Evolutionary conservation across 345 rosid species (phyloP).

Genomic region (Bruguiera gymnorhiza): DNA sequence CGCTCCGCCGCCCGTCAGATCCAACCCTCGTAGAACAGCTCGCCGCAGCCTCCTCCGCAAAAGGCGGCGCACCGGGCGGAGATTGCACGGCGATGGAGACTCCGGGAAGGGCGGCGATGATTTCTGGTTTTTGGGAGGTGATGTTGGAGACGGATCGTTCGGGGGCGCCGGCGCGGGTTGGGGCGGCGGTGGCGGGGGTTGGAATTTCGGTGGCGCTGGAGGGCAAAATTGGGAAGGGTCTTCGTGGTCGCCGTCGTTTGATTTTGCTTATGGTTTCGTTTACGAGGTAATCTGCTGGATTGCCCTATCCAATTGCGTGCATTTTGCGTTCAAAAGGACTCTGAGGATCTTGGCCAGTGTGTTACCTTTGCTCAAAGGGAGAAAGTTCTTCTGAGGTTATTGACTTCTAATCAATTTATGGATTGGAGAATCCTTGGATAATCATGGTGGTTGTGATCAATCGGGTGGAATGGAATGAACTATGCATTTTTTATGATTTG

Average conservation of each 20-base stretch:
- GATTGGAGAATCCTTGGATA: neutral
- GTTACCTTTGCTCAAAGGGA: constrained; percentile 45
- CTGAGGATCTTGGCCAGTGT: constrained; percentile 40
- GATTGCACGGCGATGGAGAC: constrained; percentile 38
- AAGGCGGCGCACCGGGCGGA: constrained; percentile 57
- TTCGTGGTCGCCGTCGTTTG: constrained; percentile 48
- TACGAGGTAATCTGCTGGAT: constrained; percentile 96
- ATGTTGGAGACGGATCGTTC: constrained; percentile 42
- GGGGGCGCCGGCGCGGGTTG: constrained; percentile 44
- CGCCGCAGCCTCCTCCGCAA: constrained; percentile 49
- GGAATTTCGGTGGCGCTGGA: constrained; percentile 61
- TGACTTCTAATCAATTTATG: constrained; percentile 28
- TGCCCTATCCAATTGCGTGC: constrained; percentile 77
- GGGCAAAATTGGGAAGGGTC: constrained; percentile 64
- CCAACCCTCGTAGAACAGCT: constrained; percentile 35
- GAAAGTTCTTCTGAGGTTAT: constrained; percentile 46
- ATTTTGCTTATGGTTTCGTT: constrained; percentile 64
- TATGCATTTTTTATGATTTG: neutral
- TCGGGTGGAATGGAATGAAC: neutral
- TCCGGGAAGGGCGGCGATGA: constrained; percentile 46
- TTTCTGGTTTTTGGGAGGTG: constrained; percentile 40
- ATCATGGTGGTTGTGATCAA: neutral
- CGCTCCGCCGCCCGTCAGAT: constrained; percentile 54
- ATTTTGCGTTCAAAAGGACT: constrained; percentile 77
- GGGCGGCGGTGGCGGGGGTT: constrained; percentile 45